phyloP scores from a whole-genome alignment of 179 eudicot genomes.

The Silene vulgaris region DNA sequence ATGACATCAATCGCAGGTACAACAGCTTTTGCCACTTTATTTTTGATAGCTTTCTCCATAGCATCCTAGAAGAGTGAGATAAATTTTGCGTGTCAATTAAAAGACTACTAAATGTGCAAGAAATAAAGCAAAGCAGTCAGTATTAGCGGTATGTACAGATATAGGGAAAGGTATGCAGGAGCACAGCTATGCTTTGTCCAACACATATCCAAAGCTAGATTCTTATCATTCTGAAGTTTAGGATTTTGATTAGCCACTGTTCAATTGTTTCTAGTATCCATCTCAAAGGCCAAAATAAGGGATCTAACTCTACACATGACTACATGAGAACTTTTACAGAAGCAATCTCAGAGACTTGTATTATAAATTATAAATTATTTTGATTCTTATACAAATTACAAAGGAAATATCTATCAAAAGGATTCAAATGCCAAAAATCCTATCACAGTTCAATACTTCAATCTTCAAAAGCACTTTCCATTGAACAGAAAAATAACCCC shows the following conservation, averaged over 20 bases:
- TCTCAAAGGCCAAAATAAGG: neutral
- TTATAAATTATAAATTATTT: too few relatives aligned
- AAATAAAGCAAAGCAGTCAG: neutral
- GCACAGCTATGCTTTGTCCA: neutral
- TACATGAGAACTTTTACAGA: neutral
- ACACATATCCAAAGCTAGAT: neutral
- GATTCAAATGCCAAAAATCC: too few relatives aligned
- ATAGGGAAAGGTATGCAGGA: neutral
- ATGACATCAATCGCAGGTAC: constrained; percentile 99
- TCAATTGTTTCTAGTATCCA: neutral
- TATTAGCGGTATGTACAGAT: neutral
- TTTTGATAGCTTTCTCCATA: constrained; percentile 97
- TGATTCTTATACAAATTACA: too few relatives aligned
- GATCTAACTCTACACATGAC: neutral
- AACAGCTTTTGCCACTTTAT: constrained; percentile 96
- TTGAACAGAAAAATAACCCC: too few relatives aligned
- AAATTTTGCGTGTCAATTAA: neutral
- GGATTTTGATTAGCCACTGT: neutral
- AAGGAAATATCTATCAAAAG: too few relatives aligned
- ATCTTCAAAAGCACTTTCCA: too few relatives aligned
- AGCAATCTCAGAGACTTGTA: neutral
- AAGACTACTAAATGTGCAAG: neutral
- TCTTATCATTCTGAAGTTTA: neutral
- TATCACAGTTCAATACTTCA: too few relatives aligned
- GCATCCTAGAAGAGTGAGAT: constrained; percentile 59